A percentile compares a stretch with the other conserved stretches of the same genome.
phyloP scores from a whole-genome alignment of 441 rosid species.

The Capsella rubella region DNA sequence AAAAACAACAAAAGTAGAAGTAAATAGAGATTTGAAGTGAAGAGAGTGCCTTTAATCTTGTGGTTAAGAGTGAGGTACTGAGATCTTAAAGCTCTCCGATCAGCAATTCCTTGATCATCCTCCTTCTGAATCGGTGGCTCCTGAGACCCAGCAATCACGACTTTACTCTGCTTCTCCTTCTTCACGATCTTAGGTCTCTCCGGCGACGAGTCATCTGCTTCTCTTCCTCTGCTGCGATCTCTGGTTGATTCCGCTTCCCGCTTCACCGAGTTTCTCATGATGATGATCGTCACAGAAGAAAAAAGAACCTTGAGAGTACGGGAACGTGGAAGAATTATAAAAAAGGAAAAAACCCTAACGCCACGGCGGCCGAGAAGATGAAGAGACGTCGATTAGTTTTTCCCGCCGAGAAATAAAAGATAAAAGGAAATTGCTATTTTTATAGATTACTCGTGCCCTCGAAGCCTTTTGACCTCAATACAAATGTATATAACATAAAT shows the following conservation, averaged over 20 bases:
- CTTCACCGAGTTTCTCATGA: conserved; percentile 25
- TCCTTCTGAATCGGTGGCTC: conserved; percentile 18
- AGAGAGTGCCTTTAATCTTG: conserved; percentile 24
- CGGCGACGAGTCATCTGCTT: background rate
- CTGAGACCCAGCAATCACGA: background rate
- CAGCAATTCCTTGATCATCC: conserved; percentile 18
- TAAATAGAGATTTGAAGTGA: background rate
- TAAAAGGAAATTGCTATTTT: background rate
- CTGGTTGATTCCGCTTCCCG: conserved; percentile 10
- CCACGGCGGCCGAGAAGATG: background rate
- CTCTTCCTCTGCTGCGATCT: background rate
- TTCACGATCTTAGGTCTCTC: conserved; percentile 13
- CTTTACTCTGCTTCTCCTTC: conserved; percentile 31
- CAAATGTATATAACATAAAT: no score
- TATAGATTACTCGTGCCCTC: background rate
- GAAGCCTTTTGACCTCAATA: background rate
- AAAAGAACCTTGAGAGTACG: background rate
- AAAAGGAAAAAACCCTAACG: background rate
- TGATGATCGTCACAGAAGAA: background rate
- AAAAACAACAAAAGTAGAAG: background rate
- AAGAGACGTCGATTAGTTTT: conserved; percentile 9
- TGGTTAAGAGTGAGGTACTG: conserved; percentile 27
- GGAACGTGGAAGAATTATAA: background rate
- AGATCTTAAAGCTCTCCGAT: conserved; percentile 39
- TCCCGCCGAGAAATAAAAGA: conserved; percentile 22